Evolutionary conservation across 1,284 basidiomycete species (phyloP), one percentile per base, ranked within the genome.

Genomic region (Farysia itapuensis): DNA sequence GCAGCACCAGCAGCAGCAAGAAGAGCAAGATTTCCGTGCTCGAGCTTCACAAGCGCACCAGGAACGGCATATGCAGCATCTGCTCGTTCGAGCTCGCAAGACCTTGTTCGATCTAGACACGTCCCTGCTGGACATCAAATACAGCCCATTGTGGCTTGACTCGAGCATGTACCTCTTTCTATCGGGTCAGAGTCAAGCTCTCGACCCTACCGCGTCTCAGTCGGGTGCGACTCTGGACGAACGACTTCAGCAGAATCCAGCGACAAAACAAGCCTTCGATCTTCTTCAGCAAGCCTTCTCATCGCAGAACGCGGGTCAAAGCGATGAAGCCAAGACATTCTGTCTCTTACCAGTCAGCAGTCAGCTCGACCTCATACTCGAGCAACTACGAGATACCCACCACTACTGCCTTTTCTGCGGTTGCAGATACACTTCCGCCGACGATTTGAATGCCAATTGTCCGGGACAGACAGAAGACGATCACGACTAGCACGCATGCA

Each of bases 121-220:
- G 13, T 14, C 35, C 34, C 15, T 29, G 5, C 9, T n/a, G 9
- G n/a, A 5, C 19, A 32, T 21, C 19, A 25, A 40, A 14, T 69
- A 69, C 45, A 66, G 44, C 37, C 67, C 59, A 2, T 36, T 66
- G 20, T 69, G 67, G 67, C 54, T 69, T 20, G 52, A 69, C 28
- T 20, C 41, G 13, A 20, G 42, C 23, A 25, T 50, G 8, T 41
- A 40, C 33, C 37, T 36, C 47, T 2, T 32, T 7, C 21, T 50
- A 1, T 37, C 61, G 29, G 61, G 61, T 4, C 23, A 40, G 7
- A 48, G 28, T 3, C n/a, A n/a, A n/a, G 28, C 29, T 15, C 31
- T 9, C 31, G 31, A 33, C 18, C 25, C 25, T 9, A 26, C 34
- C 3, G 13, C 33, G 21, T 22, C 23, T 5, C 18, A 43, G 26